Percentiles rank a stretch among this genome's conserved stretches.
Evolutionary conservation across 2,329 filamentous ascomycete genomes (phyloP).

Genomic region (Fusarium staphyleae): DNA sequence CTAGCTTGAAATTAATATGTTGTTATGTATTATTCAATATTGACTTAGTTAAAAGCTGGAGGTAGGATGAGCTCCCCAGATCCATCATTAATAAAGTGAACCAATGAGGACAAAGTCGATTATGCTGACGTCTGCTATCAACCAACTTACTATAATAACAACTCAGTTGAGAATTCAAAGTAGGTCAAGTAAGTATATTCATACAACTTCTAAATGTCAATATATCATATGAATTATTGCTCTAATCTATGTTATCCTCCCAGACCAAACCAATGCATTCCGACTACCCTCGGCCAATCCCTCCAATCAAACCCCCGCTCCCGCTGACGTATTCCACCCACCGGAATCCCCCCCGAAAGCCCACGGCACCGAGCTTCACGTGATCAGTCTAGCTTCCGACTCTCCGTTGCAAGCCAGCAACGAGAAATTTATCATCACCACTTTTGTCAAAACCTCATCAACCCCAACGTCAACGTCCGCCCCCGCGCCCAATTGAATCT

Average conservation of each 20-base stretch:
- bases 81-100: constrained; percentile 1
- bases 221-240: too few relatives aligned
- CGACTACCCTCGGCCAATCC: constrained; percentile 24
- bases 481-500: constrained; percentile 23
- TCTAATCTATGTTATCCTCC: too few relatives aligned
- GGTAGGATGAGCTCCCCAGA: too few relatives aligned
- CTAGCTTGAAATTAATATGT: too few relatives aligned
- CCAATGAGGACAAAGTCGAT: constrained; percentile 34
- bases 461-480: constrained; percentile 13
- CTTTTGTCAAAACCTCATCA: constrained; percentile 25
- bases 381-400: constrained; percentile 46
- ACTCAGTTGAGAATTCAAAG: not conserved
- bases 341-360: too few relatives aligned
- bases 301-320: constrained; percentile 14
- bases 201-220: too few relatives aligned
- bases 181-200: not conserved
- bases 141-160: not conserved
- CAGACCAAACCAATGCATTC: too few relatives aligned
- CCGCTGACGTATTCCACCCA: constrained; percentile 28
- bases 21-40: too few relatives aligned
- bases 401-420: constrained; percentile 40
- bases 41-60: too few relatives aligned
- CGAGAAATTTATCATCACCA: constrained; percentile 57
- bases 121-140: constrained; percentile 33
- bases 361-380: constrained; percentile 28